Percentiles rank a stretch among this genome's conserved stretches.
phyloP scores from a whole-genome alignment of 139 green algal genomes.

The Chlorella sp. region DNA sequence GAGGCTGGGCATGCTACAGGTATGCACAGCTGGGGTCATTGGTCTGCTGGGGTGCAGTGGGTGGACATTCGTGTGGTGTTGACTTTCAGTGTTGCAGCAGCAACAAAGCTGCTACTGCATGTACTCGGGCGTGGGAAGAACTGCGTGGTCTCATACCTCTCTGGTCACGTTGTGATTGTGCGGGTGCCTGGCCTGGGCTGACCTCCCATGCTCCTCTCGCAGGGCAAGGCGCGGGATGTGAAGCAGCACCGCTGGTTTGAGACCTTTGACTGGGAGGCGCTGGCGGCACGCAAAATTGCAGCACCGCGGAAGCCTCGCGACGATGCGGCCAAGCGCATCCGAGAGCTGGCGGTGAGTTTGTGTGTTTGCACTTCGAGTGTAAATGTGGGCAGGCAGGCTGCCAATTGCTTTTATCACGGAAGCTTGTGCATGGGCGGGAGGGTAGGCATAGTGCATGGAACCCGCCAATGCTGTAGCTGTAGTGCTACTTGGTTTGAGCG shows the following conservation, averaged over 20 bases:
- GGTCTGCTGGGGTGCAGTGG: background rate
- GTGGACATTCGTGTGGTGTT: background rate
- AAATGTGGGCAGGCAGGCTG: too few species aligned
- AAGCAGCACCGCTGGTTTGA: constrained; percentile 96
- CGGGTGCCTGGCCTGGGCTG: background rate
- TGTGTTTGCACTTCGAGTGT: too few species aligned
- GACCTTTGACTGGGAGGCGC: constrained; percentile 86
- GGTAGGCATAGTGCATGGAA: background rate
- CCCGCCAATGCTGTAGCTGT: background rate
- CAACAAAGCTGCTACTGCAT: background rate
- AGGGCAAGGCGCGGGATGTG: constrained; percentile 75
- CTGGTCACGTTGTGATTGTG: background rate
- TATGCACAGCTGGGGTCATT: constrained; percentile 25
- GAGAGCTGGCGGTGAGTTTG: constrained; percentile 68
- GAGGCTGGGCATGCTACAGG: constrained; percentile 90
- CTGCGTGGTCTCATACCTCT: background rate
- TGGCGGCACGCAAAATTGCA: constrained; percentile 76
- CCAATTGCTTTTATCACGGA: too few species aligned
- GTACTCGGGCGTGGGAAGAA: background rate
- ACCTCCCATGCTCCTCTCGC: background rate
- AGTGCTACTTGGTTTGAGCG: background rate
- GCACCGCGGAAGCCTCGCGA: constrained; percentile 77
- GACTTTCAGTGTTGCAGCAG: background rate
- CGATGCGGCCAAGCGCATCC: constrained; percentile 84
- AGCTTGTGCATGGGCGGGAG: background rate